A percentile compares a stretch with the other conserved stretches of the same genome.
Conservation (phyloP, 179 eudicot species). For the Beta lomatogona region DNA sequence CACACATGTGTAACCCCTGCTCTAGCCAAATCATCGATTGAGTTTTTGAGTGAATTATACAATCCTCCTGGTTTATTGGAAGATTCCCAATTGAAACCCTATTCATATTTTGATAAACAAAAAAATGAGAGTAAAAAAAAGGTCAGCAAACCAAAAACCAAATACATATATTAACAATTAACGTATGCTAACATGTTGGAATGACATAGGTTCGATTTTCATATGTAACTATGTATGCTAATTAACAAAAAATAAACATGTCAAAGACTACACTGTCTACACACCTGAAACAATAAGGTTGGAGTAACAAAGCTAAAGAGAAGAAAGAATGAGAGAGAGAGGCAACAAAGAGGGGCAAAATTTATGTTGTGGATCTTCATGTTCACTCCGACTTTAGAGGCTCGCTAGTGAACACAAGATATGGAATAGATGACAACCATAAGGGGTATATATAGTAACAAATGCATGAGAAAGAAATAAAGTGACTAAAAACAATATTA, state of each 20-base stretch:
- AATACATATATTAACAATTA: not conserved
- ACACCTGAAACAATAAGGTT: conserved; percentile 8
- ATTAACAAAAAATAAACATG: no score
- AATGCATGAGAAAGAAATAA: not conserved
- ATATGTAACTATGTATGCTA: no score
- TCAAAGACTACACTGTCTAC: not conserved
- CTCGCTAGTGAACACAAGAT: not conserved
- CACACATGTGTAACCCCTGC: conserved; percentile 86
- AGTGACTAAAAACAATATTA: not conserved
- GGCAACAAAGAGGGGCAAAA: not conserved
- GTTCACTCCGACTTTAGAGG: not conserved
- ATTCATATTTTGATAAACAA: not conserved
- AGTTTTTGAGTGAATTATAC: conserved; percentile 50
- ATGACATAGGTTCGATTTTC: no score
- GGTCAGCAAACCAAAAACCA: not conserved
- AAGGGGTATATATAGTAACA: not conserved
- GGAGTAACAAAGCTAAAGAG: not conserved
- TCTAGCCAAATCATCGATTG: conserved; percentile 49
- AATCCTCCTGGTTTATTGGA: conserved; percentile 61
- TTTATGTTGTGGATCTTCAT: conserved; percentile 15
- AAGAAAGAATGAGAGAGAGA: not conserved
- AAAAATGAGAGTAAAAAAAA: not conserved
- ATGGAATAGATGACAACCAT: not conserved
- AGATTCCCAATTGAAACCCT: conserved; percentile 89
- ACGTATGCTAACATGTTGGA: not conserved